phyloP scores from a whole-genome alignment of 345 rosid genomes.

The Ailanthus altissimus region DNA sequence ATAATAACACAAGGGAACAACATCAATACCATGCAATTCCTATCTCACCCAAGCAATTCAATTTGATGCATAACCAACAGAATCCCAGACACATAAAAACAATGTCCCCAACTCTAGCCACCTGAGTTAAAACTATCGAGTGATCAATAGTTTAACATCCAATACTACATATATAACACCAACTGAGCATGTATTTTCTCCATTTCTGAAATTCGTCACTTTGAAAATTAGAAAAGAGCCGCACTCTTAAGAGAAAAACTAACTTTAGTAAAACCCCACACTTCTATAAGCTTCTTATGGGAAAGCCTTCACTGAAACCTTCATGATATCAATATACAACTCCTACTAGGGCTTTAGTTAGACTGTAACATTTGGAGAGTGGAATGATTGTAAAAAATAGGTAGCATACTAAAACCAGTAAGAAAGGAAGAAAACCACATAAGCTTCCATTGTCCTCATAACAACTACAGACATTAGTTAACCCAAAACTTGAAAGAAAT shows the following conservation, averaged over 20 bases:
- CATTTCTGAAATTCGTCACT: neutral
- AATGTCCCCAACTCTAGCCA: too few species aligned
- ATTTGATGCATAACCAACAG: too few species aligned
- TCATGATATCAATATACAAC: neutral
- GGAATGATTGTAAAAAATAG: neutral
- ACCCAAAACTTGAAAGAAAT: neutral
- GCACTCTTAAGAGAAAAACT: neutral
- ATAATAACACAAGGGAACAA: neutral
- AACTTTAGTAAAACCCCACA: neutral
- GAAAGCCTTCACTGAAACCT: neutral
- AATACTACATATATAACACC: neutral
- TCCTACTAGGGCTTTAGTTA: neutral
- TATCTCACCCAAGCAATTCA: neutral
- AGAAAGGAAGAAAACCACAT: neutral
- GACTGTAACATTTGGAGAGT: neutral
- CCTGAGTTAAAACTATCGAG: neutral
- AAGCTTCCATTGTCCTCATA: neutral
- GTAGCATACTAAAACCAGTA: neutral
- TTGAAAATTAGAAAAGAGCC: neutral
- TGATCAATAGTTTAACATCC: neutral
- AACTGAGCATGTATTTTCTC: neutral
- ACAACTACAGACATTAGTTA: neutral
- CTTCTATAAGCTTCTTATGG: neutral
- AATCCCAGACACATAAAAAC: too few species aligned
- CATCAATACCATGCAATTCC: neutral